Evolutionary conservation across 805 yeast genomes (phyloP).

Genomic region (Spathaspora hagerdaliae): DNA sequence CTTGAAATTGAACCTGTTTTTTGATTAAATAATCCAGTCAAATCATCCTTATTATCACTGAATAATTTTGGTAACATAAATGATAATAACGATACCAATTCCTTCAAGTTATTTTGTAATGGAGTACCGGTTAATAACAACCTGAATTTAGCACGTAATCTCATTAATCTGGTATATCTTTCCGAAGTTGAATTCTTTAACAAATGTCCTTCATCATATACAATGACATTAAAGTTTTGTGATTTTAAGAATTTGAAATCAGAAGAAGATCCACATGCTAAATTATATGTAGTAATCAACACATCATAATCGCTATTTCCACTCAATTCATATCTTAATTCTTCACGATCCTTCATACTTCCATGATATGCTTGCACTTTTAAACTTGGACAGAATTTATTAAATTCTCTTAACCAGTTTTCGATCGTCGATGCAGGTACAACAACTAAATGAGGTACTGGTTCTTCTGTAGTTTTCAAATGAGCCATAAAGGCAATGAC

Average conservation of each 20-base stretch:
- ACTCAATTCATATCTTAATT: conserved; percentile 63
- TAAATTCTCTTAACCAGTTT: conserved; percentile 94
- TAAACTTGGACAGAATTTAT: conserved; percentile 78
- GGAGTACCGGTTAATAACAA: conserved; percentile 95
- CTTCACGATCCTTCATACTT: conserved; percentile 76
- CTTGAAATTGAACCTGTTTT: conserved; percentile 47
- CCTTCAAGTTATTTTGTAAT: conserved; percentile 86
- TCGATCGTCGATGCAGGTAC: conserved; percentile 97
- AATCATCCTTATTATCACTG: conserved; percentile 74
- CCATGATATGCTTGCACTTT: conserved; percentile 94
- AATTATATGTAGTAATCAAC: conserved; percentile 86
- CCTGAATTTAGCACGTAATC: conserved; percentile 77
- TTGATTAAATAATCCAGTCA: conserved; percentile 81
- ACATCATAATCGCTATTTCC: conserved; percentile 68
- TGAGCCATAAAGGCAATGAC: conserved; percentile 89
- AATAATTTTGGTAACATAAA: conserved; percentile 86
- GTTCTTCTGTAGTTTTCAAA: conserved; percentile 58
- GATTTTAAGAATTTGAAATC: conserved; percentile 77
- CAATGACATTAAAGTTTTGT: conserved; percentile 78
- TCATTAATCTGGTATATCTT: conserved; percentile 83
- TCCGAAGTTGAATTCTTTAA: conserved; percentile 86
- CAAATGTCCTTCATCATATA: conserved; percentile 98
- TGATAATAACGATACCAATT: conserved; percentile 82
- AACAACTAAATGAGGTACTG: conserved; percentile 87
- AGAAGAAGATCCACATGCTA: conserved; percentile 81